phyloP scores from a whole-genome alignment of 768 basidiomycete genomes.

The Trametes cingulata region DNA sequence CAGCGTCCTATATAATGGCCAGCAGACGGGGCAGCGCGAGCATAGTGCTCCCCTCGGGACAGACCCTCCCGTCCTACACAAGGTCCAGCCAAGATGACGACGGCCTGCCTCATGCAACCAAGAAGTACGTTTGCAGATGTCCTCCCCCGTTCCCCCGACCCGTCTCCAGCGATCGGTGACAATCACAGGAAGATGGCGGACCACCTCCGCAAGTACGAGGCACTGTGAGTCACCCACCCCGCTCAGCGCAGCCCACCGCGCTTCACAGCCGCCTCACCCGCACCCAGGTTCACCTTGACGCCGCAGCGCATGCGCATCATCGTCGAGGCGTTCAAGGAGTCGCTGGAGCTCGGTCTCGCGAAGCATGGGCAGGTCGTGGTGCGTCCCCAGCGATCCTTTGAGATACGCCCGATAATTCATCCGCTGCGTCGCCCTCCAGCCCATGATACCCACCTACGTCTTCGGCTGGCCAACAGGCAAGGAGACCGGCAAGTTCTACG shows the following conservation, averaged over 20 bases:
- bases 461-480: conserved; percentile 93
- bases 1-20: conserved; percentile 5
- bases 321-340: conserved; percentile 93
- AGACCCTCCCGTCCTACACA: conserved; percentile 74
- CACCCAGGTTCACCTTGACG: conserved; percentile 74
- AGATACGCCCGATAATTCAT: neutral
- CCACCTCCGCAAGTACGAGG: conserved; percentile 89
- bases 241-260: neutral
- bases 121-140: conserved; percentile 57
- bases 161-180: conserved; percentile 21
- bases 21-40: conserved; percentile 76
- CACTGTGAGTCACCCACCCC: conserved; percentile 54
- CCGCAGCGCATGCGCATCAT: conserved; percentile 96
- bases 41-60: conserved; percentile 69
- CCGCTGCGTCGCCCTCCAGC: conserved; percentile 42
- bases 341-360: conserved; percentile 82
- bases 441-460: conserved; percentile 96
- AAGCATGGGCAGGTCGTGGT: conserved; percentile 88
- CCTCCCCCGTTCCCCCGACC: conserved; percentile 14
- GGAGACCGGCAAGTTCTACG: conserved; percentile 88
- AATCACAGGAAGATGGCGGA: conserved; percentile 83
- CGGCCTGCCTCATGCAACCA: conserved; percentile 90
- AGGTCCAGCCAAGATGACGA: conserved; percentile 80
- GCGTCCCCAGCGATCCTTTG: conserved; percentile 38
- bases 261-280: neutral